These are phyloP conservation scores for Crucibulum laeve DNA, from an alignment of 768 basidiomycete species.

Conservation along the genomic window DNA sequence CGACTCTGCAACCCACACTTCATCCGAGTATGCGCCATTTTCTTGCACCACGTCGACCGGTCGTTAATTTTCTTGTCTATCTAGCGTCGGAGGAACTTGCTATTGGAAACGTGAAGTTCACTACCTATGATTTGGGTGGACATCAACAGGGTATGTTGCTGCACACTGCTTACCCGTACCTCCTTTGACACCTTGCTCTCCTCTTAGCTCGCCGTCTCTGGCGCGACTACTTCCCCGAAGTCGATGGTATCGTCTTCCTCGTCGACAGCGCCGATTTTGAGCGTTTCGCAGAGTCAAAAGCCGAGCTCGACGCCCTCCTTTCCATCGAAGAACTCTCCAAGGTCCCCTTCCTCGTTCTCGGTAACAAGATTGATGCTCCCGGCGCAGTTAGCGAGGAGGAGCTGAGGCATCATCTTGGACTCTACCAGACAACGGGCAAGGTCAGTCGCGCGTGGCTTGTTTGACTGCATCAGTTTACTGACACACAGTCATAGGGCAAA, in stretches of 20 bases:
- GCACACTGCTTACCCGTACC: background rate
- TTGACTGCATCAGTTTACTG: conserved; percentile 1
- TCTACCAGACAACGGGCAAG: conserved; percentile 99
- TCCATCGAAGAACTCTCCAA: conserved; percentile 93
- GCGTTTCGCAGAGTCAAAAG: conserved; percentile 94
- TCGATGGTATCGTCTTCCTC: conserved; percentile 97
- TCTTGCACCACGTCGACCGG: conserved; percentile 2
- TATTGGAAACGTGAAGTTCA: conserved; percentile 99
- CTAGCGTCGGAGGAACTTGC: conserved; percentile 97
- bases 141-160: conserved; percentile 80
- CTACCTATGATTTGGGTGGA: conserved; percentile 96
- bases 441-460: conserved; percentile 33
- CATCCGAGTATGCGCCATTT: conserved; percentile 76
- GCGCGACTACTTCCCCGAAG: conserved; percentile 99
- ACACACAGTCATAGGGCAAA: conserved; percentile 65
- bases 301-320: conserved; percentile 93
- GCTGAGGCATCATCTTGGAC: conserved; percentile 87
- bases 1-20: conserved; percentile 95
- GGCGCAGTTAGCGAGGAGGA: conserved; percentile 98
- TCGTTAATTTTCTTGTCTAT: background rate
- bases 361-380: conserved; percentile 99
- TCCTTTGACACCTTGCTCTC: background rate
- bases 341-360: conserved; percentile 97
- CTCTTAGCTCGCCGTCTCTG: conserved; percentile 91
- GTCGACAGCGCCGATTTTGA: conserved; percentile 97